These are phyloP conservation scores for Cyamopsis tetragonoloba DNA, from an alignment of 306 rosid species.

Conservation along the genomic window DNA sequence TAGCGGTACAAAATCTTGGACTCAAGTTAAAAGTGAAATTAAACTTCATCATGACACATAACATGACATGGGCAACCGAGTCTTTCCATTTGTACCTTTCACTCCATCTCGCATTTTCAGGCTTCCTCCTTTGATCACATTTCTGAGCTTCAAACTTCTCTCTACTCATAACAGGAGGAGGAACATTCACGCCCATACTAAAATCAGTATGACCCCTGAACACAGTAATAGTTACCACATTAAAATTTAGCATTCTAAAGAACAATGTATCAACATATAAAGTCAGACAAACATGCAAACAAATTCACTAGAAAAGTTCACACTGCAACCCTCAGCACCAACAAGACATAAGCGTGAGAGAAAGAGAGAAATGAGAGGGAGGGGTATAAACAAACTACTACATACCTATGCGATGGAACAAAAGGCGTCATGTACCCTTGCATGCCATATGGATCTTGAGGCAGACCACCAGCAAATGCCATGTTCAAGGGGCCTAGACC, in stretches of 20 bases:
- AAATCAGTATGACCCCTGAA: constrained; percentile 90
- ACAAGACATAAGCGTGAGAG: not conserved
- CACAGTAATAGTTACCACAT: constrained; percentile 19
- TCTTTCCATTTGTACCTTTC: constrained; percentile 46
- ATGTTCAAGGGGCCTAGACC: too few relatives aligned
- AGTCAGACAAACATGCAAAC: constrained; percentile 1
- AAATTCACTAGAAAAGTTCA: not conserved
- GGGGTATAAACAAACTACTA: not conserved
- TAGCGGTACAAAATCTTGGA: not conserved
- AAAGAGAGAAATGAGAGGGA: too few relatives aligned
- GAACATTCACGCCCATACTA: constrained; percentile 66
- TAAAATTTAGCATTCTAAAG: constrained; percentile 9
- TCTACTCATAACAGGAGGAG: constrained; percentile 77
- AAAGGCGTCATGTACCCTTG: constrained; percentile 78
- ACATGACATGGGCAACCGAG: constrained; percentile 15
- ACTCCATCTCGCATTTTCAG: constrained; percentile 72
- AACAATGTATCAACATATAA: not conserved
- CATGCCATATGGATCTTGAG: constrained; percentile 78
- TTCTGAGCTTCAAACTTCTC: constrained; percentile 97
- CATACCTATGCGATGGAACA: constrained; percentile 88
- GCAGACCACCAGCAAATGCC: constrained; percentile 29
- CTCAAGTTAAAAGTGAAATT: not conserved
- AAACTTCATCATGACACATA: not conserved
- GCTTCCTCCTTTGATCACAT: constrained; percentile 82
- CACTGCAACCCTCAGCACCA: not conserved